phyloP scores from a whole-genome alignment of 805 yeast genomes.

The Pichia nakasei region DNA sequence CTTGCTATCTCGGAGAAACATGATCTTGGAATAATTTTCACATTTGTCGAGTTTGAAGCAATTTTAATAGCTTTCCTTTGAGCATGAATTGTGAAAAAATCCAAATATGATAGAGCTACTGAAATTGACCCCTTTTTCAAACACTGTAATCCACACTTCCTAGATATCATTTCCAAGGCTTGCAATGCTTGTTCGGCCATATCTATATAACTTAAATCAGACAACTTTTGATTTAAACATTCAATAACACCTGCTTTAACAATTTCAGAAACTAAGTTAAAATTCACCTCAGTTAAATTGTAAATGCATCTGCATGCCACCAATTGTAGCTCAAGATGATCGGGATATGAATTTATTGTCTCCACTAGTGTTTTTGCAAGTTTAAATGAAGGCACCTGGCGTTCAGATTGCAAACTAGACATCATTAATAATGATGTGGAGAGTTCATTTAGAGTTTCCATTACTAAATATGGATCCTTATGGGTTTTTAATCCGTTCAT shows the following conservation, averaged over 20 bases:
- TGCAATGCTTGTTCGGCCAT: constrained; percentile 86
- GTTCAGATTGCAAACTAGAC: constrained; percentile 49
- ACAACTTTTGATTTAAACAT: constrained; percentile 52
- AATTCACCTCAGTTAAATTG: constrained; percentile 68
- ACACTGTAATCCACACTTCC: constrained; percentile 42
- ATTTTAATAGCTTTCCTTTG: constrained; percentile 74
- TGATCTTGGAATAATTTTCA: constrained; percentile 27
- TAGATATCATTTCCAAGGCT: constrained; percentile 58
- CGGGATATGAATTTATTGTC: constrained; percentile 50
- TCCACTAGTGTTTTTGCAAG: constrained; percentile 46
- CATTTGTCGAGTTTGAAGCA: constrained; percentile 59
- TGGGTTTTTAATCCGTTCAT: constrained; percentile 32
- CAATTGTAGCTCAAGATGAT: constrained; percentile 70
- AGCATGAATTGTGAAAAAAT: constrained; percentile 82
- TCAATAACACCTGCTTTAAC: constrained; percentile 59
- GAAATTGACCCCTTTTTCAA: constrained; percentile 52
- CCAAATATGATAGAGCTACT: constrained; percentile 65
- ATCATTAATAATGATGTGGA: constrained; percentile 61
- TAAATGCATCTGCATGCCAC: constrained; percentile 79
- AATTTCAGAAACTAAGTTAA: constrained; percentile 52
- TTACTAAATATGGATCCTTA: constrained; percentile 50
- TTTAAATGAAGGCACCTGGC: constrained; percentile 51
- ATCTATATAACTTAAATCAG: constrained; percentile 78
- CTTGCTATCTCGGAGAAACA: constrained; percentile 44
- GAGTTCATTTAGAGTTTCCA: constrained; percentile 58